Evolutionary conservation across 2,329 filamentous ascomycete genomes (phyloP), one percentile per base, ranked within the genome.

Genomic region (Hypoxylon sp.): DNA sequence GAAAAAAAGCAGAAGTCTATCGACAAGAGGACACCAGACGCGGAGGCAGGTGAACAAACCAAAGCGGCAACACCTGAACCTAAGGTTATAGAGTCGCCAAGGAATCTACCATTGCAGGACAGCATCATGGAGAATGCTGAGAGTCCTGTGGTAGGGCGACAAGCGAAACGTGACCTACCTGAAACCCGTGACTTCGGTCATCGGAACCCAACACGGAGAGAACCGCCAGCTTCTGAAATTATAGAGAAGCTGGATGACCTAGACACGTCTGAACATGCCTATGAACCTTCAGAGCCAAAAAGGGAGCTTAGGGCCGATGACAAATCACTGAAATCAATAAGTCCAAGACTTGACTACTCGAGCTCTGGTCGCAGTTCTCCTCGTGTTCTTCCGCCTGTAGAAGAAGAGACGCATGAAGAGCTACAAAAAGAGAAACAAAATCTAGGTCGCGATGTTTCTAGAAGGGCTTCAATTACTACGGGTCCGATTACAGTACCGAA

Each of bases 371-470:
- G 81, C 51, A 82, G 81, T 2, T 79, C 82, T 19, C 78, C 81
- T 5, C 80, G 82, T 60, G 78, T 78, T n/a, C 75, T 89, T 50
- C 80, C 86, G 3, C 83, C 85, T 0, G 86, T 89, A 3, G 80
- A 82, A 70, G 86, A 84, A 68, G 83, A 89, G 72, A 78, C 80
- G 7, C 79, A 80, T 1, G 85, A 87, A 70, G 82, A 82, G 2
- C 79, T 84, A 45, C 79, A 80, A 62, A 80, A 76, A 2, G 71
- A 74, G 28, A 69, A 71, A 50, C 60, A 70, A 60, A 60, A 51
- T 50, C 67, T 23, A 62, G 67, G 68, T 55, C 63, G 58, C 69
- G 72, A 57, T 52, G 66, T 51, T 50, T 55, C 67, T 68, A 60
- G 69, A 56, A 71, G 68, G 45, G 32, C 62, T 11, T 48, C 66